Evolutionary conservation across 805 yeast genomes (phyloP), one percentile per base, ranked within the genome.

Genomic region (Metschnikowia peoriensis): DNA sequence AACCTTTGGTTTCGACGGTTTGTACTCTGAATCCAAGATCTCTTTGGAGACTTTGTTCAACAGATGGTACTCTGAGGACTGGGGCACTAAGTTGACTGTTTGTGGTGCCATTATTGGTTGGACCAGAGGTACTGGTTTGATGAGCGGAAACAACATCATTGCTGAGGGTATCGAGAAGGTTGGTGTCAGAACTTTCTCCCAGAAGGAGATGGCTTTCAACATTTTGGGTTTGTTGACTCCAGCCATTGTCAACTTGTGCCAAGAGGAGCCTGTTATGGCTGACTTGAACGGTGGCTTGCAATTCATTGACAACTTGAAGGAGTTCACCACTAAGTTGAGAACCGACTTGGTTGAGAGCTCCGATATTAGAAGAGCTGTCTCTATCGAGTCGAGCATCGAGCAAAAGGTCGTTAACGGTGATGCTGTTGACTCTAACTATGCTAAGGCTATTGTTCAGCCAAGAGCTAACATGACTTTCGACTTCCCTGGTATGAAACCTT

Each of bases 91-190:
- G 78, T 84, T 94, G 76, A 94, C 98, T 54, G 79, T 94, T 55
- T 92, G 97, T 74, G 99, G 99, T 80, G 97, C 99, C 44, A 82
- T 94, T 61, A 94, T 94, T 72, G 99, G 99, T 70, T 94, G 99
- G 99, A 94, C 99, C 59, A 89, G 99, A 82, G 99, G 99, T 74
- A 94, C 99, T 54, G 99, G 99, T 68, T 85, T 94, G 68, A 94
- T 94, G 99, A 81, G 91, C 66, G 97, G 86, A 63, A 94, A 94
- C 82, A 94, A 94, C 78, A 87, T 90, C 69, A 89, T 94, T 71
- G 97, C 99, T 56, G 97, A 92, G 76, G 97, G 97, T 62, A 89
- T 94, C 67, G 99, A 94, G 77, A 83, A 84, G 69, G 78, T 88
- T 55, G 98, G 99, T 66, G 97, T 94, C 46, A 88, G 98, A 77